phyloP scores from a whole-genome alignment of 805 yeast species.

The Suhomyces sp. region DNA sequence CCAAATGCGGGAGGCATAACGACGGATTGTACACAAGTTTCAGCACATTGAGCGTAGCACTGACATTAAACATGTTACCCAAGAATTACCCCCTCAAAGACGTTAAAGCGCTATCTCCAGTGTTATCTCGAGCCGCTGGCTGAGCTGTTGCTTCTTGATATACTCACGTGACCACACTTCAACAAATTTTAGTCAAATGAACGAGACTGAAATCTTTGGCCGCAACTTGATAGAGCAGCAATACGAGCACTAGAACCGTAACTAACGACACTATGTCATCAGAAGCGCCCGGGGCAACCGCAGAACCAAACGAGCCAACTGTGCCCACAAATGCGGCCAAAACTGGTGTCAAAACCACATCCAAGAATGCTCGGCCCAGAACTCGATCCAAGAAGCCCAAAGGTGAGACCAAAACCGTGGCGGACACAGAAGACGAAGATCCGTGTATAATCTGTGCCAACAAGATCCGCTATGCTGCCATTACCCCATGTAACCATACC shows the following conservation, averaged over 20 bases:
- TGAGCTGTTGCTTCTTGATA: background rate
- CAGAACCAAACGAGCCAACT: background rate
- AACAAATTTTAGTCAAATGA: background rate
- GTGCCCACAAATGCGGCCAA: background rate
- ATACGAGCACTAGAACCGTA: background rate
- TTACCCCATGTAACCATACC: constrained; percentile 80
- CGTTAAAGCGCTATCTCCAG: no score
- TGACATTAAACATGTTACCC: constrained; percentile 53
- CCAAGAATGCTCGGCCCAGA: background rate
- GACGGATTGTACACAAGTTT: constrained; percentile 60
- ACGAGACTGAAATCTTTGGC: background rate
- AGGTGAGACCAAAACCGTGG: constrained; percentile 5
- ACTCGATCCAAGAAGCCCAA: background rate
- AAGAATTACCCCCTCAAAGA: no score
- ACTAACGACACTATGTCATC: background rate
- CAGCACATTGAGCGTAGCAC: constrained; percentile 71
- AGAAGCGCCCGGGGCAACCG: background rate
- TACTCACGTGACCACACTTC: background rate
- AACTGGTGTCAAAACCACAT: background rate
- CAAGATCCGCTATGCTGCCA: constrained; percentile 55
- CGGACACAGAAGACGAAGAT: constrained; percentile 38
- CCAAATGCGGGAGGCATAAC: constrained; percentile 64
- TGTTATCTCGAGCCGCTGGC: background rate
- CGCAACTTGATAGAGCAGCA: background rate
- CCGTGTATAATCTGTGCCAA: constrained; percentile 86